Percentiles rank a stretch among this genome's conserved stretches.
phyloP scores from a whole-genome alignment of 768 basidiomycete species.

The Tubosaeta sp. region DNA sequence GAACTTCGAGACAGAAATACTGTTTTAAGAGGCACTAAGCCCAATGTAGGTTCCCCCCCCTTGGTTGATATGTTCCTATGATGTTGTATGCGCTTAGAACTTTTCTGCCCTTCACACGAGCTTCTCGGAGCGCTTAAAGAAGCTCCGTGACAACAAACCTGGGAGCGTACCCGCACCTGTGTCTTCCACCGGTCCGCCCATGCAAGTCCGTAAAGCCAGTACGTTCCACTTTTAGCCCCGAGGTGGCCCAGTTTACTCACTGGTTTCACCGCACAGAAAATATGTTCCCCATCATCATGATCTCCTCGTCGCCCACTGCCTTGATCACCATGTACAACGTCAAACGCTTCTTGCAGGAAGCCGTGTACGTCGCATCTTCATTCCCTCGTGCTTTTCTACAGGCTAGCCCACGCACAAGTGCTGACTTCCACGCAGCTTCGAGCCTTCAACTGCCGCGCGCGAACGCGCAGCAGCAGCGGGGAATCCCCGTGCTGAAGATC shows the following conservation, averaged over 20 bases:
- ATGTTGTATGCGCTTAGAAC: constrained; percentile 50
- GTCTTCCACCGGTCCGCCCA: constrained; percentile 32
- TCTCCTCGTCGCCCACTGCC: constrained; percentile 89
- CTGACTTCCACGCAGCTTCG: constrained; percentile 45
- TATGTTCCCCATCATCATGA: constrained; percentile 92
- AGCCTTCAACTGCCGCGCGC: constrained; percentile 71
- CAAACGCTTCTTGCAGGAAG: constrained; percentile 87
- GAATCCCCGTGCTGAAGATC: constrained; percentile 71
- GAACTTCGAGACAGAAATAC: constrained; percentile 80
- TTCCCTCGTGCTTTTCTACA: not conserved
- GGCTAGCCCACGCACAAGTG: not conserved
- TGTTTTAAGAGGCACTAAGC: constrained; percentile 77
- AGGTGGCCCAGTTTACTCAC: too few relatives aligned
- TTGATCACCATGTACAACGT: constrained; percentile 99
- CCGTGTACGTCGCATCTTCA: constrained; percentile 46
- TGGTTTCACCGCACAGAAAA: constrained; percentile 43
- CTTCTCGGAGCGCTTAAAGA: constrained; percentile 76
- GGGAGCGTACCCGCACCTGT: constrained; percentile 38
- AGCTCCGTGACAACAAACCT: constrained; percentile 62
- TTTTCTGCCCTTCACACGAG: constrained; percentile 65
- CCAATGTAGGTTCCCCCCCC: constrained; percentile 55
- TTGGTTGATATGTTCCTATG: not conserved
- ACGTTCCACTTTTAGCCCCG: constrained; percentile 23
- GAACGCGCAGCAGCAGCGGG: constrained; percentile 65
- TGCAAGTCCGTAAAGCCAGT: constrained; percentile 70